A percentile compares a stretch with the other conserved stretches of the same genome.
Evolutionary conservation across 2,329 filamentous ascomycete genomes (phyloP).

Genomic region (Penicillium decumbens): DNA sequence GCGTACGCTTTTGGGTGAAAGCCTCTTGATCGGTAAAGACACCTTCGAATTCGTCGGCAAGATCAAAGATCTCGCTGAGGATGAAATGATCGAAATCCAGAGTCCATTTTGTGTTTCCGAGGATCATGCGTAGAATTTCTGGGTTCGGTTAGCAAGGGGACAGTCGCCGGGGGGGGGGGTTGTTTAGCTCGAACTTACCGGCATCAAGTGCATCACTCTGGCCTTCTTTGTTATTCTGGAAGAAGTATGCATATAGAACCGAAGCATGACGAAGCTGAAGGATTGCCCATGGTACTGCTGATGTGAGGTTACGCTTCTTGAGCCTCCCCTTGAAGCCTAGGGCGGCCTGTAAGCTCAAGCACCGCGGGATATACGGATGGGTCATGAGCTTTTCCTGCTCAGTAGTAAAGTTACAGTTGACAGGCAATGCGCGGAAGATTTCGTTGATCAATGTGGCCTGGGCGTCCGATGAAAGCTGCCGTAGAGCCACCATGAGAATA

Average conservation of each 20-base stretch:
- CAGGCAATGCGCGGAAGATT: slow-evolving; percentile 64
- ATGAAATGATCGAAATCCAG: slow-evolving; percentile 60
- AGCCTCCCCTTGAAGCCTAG: slow-evolving; percentile 67
- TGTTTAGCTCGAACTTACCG: slow-evolving; percentile 42
- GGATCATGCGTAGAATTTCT: slow-evolving; percentile 69
- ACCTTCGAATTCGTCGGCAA: slow-evolving; percentile 39
- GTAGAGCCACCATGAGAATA: slow-evolving; percentile 62
- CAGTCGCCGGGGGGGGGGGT: background rate
- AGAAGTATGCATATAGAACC: slow-evolving; percentile 61
- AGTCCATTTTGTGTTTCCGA: slow-evolving; percentile 73
- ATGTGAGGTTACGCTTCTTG: slow-evolving; percentile 58
- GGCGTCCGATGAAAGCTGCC: slow-evolving; percentile 52
- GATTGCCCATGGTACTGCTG: slow-evolving; percentile 69
- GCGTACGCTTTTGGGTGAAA: slow-evolving; percentile 35
- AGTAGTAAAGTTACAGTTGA: slow-evolving; percentile 75
- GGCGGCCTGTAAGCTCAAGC: slow-evolving; percentile 72
- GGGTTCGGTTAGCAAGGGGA: slow-evolving; percentile 6
- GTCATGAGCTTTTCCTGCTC: slow-evolving; percentile 71
- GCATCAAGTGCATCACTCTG: slow-evolving; percentile 51
- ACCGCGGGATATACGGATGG: slow-evolving; percentile 68
- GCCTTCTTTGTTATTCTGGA: slow-evolving; percentile 57
- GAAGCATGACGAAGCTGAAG: slow-evolving; percentile 68
- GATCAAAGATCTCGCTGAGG: slow-evolving; percentile 50
- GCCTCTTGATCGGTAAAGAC: slow-evolving; percentile 32
- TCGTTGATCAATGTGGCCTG: slow-evolving; percentile 61